Percentiles rank a stretch among this genome's conserved stretches.
phyloP scores from a whole-genome alignment of 164 flowering plant genomes.

The Brasenia schreberi region DNA sequence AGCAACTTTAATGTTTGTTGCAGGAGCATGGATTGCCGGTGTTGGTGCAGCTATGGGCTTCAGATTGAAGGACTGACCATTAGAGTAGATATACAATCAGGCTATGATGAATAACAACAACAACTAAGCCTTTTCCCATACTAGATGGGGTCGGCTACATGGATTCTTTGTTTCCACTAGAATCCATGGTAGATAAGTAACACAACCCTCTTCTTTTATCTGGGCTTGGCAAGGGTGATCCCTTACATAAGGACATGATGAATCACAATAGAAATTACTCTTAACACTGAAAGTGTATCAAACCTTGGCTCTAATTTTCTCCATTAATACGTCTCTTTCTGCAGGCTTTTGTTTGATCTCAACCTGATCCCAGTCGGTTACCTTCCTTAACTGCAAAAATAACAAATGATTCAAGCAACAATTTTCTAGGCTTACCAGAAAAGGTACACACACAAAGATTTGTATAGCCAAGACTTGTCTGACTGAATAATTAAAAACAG shows the following conservation, averaged over 20 bases:
- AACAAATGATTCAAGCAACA: background rate
- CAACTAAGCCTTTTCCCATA: no score
- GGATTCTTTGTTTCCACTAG: no score
- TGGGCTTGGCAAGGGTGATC: no score
- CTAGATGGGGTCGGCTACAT: no score
- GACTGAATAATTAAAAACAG: background rate
- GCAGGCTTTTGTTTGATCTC: conserved; percentile 30
- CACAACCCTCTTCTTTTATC: no score
- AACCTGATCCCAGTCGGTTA: conserved; percentile 40
- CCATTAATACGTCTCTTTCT: conserved; percentile 67
- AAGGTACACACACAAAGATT: background rate
- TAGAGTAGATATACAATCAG: background rate
- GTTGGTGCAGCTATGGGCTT: conserved; percentile 51
- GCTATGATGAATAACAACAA: no score
- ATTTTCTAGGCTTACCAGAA: background rate
- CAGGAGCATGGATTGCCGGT: conserved; percentile 73
- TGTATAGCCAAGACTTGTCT: background rate
- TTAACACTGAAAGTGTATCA: background rate
- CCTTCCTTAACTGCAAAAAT: conserved; percentile 49
- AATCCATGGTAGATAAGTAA: no score
- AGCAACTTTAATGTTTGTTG: conserved; percentile 75
- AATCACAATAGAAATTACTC: background rate
- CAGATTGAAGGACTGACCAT: conserved; percentile 71
- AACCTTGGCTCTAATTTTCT: conserved; percentile 87
- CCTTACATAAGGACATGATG: no score